Base-by-base conservation (phyloP, 169 alveolate species). In the Plasmodium adleri region DNA sequence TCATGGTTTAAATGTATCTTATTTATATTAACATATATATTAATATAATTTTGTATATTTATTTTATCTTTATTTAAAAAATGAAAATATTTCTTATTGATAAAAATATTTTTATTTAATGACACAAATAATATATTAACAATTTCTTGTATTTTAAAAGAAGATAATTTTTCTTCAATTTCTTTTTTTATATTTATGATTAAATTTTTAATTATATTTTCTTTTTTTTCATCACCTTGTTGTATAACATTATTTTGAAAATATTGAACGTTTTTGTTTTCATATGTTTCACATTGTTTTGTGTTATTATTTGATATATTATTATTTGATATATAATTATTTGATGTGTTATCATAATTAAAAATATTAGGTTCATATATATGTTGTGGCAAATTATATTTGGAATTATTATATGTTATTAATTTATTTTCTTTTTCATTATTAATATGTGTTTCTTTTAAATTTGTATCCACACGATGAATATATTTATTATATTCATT, bases 141-240 rank as follows among this genome's bases (percentile, higher is more conserved):
- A 7, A 68, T 83, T 54, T 83, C 91, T 59, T 83, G 80, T n/a
- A 83, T 62, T 68, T 83, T 83, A 50, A 83, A 83, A 63, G 85
- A 39, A 32, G 56, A 32, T 58, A 83, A 49, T 28, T 83, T 83
- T 49, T 83, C 91, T 10, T 56, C 59, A 22, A 83, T 83, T 43
- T 13, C 64, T 26, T 24, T 12, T 15, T 62, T 68, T 15, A 83
- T 59, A 20, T 28, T 45, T 59, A 15, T 54, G 9, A 68, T 28
- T 20, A 83, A 56, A 64, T 76, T 15, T 5, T 54, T 26, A 10
- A 76, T 12, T 13, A 70, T 4, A 20, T 76, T 75, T 26, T 64
- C 24, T 2, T 59, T 39, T 54, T 67, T 56, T 13, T 12, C 1
- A 15, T 22, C 70, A 50, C 39, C 32, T 68, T 56, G 28, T 49